A percentile compares a stretch with the other conserved stretches of the same genome.
These are phyloP conservation scores for Apiospora pterosperma DNA, from an alignment of 2,329 filamentous ascomycete genomes.

Conservation along the genomic window DNA sequence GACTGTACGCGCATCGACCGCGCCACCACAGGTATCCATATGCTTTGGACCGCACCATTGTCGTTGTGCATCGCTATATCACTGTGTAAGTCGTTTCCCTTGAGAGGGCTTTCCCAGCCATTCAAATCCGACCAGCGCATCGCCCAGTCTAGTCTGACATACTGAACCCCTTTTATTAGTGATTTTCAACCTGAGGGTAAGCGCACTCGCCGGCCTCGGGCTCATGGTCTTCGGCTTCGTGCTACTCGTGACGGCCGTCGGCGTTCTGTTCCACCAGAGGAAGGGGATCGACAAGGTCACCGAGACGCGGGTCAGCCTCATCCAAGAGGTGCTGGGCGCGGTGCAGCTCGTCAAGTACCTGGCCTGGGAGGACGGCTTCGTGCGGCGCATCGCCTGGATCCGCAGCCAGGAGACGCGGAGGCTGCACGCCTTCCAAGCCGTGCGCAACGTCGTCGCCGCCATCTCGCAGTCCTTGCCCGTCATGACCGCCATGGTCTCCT, in stretches of 20 bases:
- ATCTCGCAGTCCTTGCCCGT: constrained; percentile 79
- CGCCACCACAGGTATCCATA: constrained; percentile 79
- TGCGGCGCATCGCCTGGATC: constrained; percentile 68
- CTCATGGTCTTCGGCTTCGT: constrained; percentile 74
- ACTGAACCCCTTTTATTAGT: constrained; percentile 31
- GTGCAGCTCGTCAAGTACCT: constrained; percentile 93
- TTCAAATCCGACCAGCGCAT: neutral
- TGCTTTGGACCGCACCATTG: constrained; percentile 83
- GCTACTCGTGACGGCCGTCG: constrained; percentile 69
- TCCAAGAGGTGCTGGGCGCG: constrained; percentile 81
- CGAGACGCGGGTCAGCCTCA: constrained; percentile 81
- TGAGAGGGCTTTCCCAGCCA: neutral
- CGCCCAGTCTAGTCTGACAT: neutral
- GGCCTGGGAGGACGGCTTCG: constrained; percentile 83
- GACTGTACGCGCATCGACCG: constrained; percentile 88
- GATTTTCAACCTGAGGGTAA: constrained; percentile 79
- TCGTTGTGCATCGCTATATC: constrained; percentile 71
- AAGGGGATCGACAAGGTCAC: constrained; percentile 83
- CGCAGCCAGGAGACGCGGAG: constrained; percentile 69
- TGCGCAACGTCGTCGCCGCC: constrained; percentile 76
- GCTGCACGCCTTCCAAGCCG: constrained; percentile 73
- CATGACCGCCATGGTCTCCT: constrained; percentile 88
- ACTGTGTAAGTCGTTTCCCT: constrained; percentile 44
- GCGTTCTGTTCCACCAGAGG: constrained; percentile 67
- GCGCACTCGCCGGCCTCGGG: constrained; percentile 78